Evolutionary conservation across 768 basidiomycete genomes (phyloP).

Genomic region (Russula earlei): DNA sequence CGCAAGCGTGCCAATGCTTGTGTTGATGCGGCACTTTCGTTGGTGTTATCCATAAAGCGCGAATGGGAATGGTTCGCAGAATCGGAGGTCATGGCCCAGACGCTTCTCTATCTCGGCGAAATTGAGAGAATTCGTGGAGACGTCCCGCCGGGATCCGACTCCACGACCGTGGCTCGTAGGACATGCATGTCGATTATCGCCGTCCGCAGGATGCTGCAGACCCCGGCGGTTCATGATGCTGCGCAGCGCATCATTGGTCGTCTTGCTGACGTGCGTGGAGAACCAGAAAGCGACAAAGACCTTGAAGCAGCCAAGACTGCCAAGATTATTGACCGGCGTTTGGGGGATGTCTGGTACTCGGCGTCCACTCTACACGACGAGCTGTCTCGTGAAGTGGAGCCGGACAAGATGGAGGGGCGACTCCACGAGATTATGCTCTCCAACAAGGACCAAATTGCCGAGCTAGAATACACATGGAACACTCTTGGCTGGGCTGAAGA

Average conservation of each 20-base stretch:
- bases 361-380: not conserved
- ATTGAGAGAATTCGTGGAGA: too few relatives aligned
- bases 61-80: constrained; percentile 16
- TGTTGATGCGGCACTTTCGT: constrained; percentile 8
- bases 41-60: constrained; percentile 11
- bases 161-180: constrained; percentile 6
- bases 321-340: constrained; percentile 2
- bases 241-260: not conserved
- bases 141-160: not conserved
- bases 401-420: constrained; percentile 9
- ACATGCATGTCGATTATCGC: constrained; percentile 15
- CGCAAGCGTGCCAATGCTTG: constrained; percentile 12
- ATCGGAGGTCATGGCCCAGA: constrained; percentile 2
- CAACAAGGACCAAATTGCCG: not conserved
- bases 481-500: constrained; percentile 11
- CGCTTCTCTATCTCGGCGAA: constrained; percentile 7
- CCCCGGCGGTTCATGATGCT: not conserved
- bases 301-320: constrained; percentile 4
- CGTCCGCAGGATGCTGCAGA: constrained; percentile 7
- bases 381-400: not conserved
- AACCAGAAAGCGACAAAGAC: not conserved
- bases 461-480: constrained; percentile 10
- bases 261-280: constrained; percentile 4
- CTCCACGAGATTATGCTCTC: not conserved
- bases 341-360: constrained; percentile 5